phyloP scores from a whole-genome alignment of 2,329 filamentous ascomycete genomes.

The Colletotrichum brevisporum region DNA sequence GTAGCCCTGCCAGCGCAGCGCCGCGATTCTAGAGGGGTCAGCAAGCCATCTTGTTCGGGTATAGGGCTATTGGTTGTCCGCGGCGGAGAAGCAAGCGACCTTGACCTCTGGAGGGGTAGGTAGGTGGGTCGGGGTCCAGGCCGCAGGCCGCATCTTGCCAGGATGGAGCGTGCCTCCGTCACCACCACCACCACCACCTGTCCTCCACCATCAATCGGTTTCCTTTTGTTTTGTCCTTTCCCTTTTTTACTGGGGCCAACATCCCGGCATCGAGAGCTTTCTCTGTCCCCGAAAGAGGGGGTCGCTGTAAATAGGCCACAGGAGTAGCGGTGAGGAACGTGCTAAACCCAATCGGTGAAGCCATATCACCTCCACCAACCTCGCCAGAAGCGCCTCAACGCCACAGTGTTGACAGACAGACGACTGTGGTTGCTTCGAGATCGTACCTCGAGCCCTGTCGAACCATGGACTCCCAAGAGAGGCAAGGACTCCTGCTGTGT shows the following conservation, averaged over 20 bases:
- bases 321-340: constrained; percentile 43
- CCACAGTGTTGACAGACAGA: constrained; percentile 30
- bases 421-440: too few species aligned
- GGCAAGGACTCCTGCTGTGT: too few species aligned
- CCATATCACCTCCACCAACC: constrained; percentile 37
- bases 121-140: constrained; percentile 28
- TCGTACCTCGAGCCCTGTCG: not conserved
- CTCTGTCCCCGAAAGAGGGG: constrained; percentile 31
- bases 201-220: too few species aligned
- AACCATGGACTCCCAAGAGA: not conserved
- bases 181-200: not conserved
- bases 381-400: constrained; percentile 36
- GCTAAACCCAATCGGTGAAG: constrained; percentile 42
- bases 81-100: constrained; percentile 35
- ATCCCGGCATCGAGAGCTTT: constrained; percentile 16
- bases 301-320: constrained; percentile 42
- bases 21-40: constrained; percentile 34
- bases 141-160: constrained; percentile 16
- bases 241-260: not conserved
- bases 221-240: not conserved
- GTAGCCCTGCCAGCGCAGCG: constrained; percentile 40
- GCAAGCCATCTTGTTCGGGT: constrained; percentile 37
- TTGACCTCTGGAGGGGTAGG: too few species aligned
- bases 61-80: constrained; percentile 36
- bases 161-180: constrained; percentile 19